Base-by-base conservation (phyloP, 305 asterid genomes). In the Fraxinus baroniana region DNA sequence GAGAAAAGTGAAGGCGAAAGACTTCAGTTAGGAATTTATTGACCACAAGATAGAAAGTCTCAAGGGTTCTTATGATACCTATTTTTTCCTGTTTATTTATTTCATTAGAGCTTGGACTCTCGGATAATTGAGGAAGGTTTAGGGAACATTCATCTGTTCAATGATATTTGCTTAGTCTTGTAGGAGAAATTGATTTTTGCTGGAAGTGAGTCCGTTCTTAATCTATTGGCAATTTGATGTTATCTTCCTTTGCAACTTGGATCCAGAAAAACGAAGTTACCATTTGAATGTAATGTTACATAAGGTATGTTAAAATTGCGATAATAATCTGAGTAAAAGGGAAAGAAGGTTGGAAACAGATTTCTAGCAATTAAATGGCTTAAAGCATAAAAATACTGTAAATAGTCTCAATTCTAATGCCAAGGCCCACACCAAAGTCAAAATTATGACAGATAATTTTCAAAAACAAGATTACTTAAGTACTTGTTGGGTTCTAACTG, bases 401-500 rank as follows among this genome's bases (percentile, higher is more conserved):
- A 70, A 5, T 70, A 70, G 46, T 32, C 46, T 33, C 76, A 71
- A 15, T 71, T 9, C 24, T 33, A 33, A 33, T 32, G 76, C 44
- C 10, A 33, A 6, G 13, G 46, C 76, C 24, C 37, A 71, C 37
- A 18, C 28, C 26, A 18, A 2, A 71, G 76, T 6, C 76, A 30
- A 71, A 71, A 17, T 71, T 3, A 15, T 17, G 7, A 70, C 24
- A 32, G 66, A 26, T 70, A 72, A 72, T 33, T 33, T 33, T 72
- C 28, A 72, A 35, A 17, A 72, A 15, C 37, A 28, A 5, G 44
- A 72, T 72, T 33, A 20, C 46, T 33, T 7, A 5, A 72, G 76
- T 72, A 72, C 76, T 15, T 72, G 28, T 72, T 32, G 20, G 18
- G 76, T 72, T 72, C 76, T n/a, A 72, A 72, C 76, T 17, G 46